These are phyloP conservation scores for Fusarium metavorans DNA, from an alignment of 2,329 filamentous ascomycete species.

Conservation along the genomic window DNA sequence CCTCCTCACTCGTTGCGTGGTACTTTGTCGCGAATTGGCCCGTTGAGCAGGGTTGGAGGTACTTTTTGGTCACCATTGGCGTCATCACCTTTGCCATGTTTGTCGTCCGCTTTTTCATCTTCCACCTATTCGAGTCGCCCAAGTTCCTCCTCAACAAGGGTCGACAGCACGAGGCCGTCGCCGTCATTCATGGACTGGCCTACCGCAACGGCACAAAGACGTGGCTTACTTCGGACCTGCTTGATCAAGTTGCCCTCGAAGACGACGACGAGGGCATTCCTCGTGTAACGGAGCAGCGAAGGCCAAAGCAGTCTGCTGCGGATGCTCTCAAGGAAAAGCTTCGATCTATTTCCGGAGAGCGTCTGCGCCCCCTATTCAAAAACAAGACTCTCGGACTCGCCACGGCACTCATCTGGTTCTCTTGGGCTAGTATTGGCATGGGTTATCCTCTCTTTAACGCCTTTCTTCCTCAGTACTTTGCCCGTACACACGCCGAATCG, in stretches of 20 bases:
- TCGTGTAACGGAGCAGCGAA: constrained; percentile 24
- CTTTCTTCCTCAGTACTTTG: constrained; percentile 88
- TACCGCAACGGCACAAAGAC: constrained; percentile 76
- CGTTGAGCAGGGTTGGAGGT: constrained; percentile 80
- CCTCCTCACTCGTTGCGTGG: constrained; percentile 80
- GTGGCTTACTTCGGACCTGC: constrained; percentile 80
- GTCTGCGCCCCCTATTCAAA: constrained; percentile 74
- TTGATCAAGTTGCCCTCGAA: constrained; percentile 66
- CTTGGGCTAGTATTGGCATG: constrained; percentile 86
- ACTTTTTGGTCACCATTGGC: constrained; percentile 78
- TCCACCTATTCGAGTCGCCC: constrained; percentile 86
- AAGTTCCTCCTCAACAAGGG: constrained; percentile 85
- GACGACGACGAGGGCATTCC: constrained; percentile 48
- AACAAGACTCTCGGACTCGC: constrained; percentile 63
- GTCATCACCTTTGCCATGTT: constrained; percentile 83
- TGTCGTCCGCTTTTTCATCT: constrained; percentile 80
- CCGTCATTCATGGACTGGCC: constrained; percentile 83
- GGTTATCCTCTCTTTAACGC: constrained; percentile 91
- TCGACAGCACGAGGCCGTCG: constrained; percentile 82
- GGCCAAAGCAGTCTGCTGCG: constrained; percentile 39
- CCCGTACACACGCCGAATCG: constrained; percentile 61
- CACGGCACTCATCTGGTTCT: constrained; percentile 76
- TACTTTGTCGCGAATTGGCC: constrained; percentile 78
- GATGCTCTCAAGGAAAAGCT: constrained; percentile 69
- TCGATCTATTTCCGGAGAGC: constrained; percentile 74